Conservation (phyloP, 495 filamentous ascomycete genomes). For the Penicillium macrosclerotiorum region DNA sequence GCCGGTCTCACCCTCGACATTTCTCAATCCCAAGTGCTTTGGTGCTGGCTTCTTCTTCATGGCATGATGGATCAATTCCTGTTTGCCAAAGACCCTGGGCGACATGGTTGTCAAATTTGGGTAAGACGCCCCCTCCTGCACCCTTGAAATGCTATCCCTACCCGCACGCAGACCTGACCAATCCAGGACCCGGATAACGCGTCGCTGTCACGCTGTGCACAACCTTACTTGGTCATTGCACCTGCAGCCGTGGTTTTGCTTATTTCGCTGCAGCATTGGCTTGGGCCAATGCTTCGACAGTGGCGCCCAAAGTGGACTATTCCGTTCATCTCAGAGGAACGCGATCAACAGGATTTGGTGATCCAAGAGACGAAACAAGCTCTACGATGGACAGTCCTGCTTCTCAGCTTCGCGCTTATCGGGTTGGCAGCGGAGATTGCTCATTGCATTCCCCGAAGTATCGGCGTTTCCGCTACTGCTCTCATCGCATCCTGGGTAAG, state of each 20-base stretch:
- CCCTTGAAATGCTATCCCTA: too few species aligned
- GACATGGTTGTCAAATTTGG: conserved; percentile 23
- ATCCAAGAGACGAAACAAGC: conserved; percentile 22
- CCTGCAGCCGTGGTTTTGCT: conserved; percentile 42
- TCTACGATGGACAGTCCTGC: conserved; percentile 30
- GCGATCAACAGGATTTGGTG: conserved; percentile 29
- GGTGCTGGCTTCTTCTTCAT: conserved; percentile 1
- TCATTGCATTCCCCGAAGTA: conserved; percentile 32
- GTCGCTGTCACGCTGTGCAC: conserved; percentile 45
- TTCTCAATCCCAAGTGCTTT: too few species aligned
- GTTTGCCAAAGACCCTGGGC: conserved; percentile 4
- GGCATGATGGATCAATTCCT: conserved; percentile 21
- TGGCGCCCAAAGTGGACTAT: conserved; percentile 50
- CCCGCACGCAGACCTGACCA: conserved; percentile 21
- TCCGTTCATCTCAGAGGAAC: conserved; percentile 46
- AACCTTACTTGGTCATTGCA: conserved; percentile 45
- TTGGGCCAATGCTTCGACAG: conserved; percentile 21
- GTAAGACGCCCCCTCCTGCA: conserved; percentile 13
- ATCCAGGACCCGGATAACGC: conserved; percentile 51
- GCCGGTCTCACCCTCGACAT: too few species aligned
- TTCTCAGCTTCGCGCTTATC: conserved; percentile 41
- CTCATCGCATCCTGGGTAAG: conserved; percentile 50
- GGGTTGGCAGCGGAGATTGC: conserved; percentile 41
- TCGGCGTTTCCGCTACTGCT: conserved; percentile 23
- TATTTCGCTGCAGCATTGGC: conserved; percentile 35